Evolutionary conservation across 2,329 filamentous ascomycete species (phyloP).

Genomic region (Bipolaris gigantea): DNA sequence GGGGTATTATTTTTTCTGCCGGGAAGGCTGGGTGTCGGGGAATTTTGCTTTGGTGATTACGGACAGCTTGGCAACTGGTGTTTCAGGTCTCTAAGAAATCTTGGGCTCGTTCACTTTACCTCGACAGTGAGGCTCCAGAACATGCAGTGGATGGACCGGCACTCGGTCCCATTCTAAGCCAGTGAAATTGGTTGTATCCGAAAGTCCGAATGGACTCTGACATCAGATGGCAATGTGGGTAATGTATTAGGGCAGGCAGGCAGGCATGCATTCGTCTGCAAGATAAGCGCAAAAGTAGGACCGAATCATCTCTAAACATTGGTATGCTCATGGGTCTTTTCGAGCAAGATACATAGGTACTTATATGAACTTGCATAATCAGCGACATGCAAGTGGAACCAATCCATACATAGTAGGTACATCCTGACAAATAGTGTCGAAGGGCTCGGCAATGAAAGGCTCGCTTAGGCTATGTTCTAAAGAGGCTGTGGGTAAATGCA

Average conservation of each 20-base stretch:
- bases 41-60: neutral
- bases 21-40: neutral
- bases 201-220: no score
- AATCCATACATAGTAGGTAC: no score
- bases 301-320: neutral
- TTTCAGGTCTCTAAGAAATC: neutral
- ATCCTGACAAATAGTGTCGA: neutral
- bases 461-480: conserved; percentile 1
- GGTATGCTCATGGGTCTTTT: neutral
- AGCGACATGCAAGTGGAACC: neutral
- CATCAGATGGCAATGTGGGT: neutral
- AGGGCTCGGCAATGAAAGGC: conserved; percentile 4
- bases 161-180: neutral
- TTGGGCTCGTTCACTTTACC: neutral
- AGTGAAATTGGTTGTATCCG: neutral
- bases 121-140: neutral
- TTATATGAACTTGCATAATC: neutral
- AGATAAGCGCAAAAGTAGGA: neutral
- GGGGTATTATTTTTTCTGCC: neutral
- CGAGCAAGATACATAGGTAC: no score
- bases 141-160: no score
- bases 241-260: neutral
- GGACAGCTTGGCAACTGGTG: neutral
- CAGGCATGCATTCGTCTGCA: neutral
- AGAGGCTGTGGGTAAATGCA: conserved; percentile 17